Evolutionary conservation across 306 rosid species (phyloP).

Genomic region (Gleditsia sinensis): DNA sequence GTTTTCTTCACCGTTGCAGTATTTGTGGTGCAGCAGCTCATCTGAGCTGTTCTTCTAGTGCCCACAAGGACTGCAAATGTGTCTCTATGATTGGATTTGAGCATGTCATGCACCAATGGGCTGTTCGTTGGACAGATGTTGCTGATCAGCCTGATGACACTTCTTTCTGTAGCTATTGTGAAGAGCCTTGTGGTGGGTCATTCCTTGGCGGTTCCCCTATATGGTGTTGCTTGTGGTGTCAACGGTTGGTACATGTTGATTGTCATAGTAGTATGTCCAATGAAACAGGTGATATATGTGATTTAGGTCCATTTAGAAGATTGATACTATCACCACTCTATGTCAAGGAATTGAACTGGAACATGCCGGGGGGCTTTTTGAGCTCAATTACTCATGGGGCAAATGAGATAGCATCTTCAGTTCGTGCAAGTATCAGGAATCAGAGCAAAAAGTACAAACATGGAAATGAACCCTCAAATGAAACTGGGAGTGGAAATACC

Average conservation of each 20-base stretch:
- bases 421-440: slow-evolving; percentile 87
- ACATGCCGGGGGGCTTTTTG: slow-evolving; percentile 68
- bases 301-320: slow-evolving; percentile 86
- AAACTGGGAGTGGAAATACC: slow-evolving; percentile 65
- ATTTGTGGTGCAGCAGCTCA: slow-evolving; percentile 93
- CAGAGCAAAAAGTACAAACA: slow-evolving; percentile 86
- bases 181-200: slow-evolving; percentile 91
- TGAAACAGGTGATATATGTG: slow-evolving; percentile 93
- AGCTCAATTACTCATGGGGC: slow-evolving; percentile 97
- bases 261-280: slow-evolving; percentile 79
- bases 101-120: slow-evolving; percentile 90
- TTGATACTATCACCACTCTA: slow-evolving; percentile 81
- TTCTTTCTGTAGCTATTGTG: slow-evolving; percentile 88
- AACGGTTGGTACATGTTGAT: slow-evolving; percentile 90
- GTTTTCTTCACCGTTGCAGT: slow-evolving; percentile 76
- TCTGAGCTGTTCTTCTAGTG: slow-evolving; percentile 77
- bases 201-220: slow-evolving; percentile 98
- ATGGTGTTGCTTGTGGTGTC: slow-evolving; percentile 99
- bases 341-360: slow-evolving; percentile 68
- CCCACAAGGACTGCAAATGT: slow-evolving; percentile 94
- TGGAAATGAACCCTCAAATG: slow-evolving; percentile 57
- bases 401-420: slow-evolving; percentile 93
- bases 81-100: slow-evolving; percentile 85
- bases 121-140: slow-evolving; percentile 93
- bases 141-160: slow-evolving; percentile 86